These are phyloP conservation scores for Paramecium octaurelia DNA, from an alignment of 73 alveolate species.

Conservation along the genomic window DNA sequence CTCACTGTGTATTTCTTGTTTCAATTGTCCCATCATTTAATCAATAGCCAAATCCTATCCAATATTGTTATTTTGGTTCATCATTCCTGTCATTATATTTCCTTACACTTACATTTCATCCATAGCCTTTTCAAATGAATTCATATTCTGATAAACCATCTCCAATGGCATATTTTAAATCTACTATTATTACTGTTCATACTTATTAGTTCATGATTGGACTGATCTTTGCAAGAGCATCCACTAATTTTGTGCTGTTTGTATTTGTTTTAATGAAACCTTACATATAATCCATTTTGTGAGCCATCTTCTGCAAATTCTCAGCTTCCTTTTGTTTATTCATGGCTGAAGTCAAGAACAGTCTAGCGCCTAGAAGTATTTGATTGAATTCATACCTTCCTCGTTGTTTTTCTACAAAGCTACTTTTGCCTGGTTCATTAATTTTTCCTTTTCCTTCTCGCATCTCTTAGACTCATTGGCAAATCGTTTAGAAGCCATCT, in stretches of 20 bases:
- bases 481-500: neutral
- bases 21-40: slow-evolving; percentile 24
- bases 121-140: slow-evolving; percentile 8
- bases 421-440: neutral
- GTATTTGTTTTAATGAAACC: neutral
- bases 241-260: neutral
- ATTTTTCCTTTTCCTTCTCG: slow-evolving; percentile 16
- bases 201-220: slow-evolving; percentile 4
- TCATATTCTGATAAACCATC: neutral
- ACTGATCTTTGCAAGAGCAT: neutral
- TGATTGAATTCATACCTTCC: neutral
- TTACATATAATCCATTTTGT: slow-evolving; percentile 15
- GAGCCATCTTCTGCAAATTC: neutral
- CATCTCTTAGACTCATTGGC: neutral
- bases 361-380: neutral
- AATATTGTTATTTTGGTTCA: neutral
- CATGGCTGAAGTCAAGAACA: slow-evolving; percentile 9
- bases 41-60: slow-evolving; percentile 5
- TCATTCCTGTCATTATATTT: slow-evolving; percentile 10
- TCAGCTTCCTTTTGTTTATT: slow-evolving; percentile 16
- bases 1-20: slow-evolving; percentile 1
- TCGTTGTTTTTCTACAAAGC: neutral
- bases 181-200: neutral
- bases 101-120: slow-evolving; percentile 22
- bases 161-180: slow-evolving; percentile 15